These are phyloP conservation scores for Escovopsis sp. DNA, from an alignment of 2,329 filamentous ascomycete genomes.

Conservation along the genomic window DNA sequence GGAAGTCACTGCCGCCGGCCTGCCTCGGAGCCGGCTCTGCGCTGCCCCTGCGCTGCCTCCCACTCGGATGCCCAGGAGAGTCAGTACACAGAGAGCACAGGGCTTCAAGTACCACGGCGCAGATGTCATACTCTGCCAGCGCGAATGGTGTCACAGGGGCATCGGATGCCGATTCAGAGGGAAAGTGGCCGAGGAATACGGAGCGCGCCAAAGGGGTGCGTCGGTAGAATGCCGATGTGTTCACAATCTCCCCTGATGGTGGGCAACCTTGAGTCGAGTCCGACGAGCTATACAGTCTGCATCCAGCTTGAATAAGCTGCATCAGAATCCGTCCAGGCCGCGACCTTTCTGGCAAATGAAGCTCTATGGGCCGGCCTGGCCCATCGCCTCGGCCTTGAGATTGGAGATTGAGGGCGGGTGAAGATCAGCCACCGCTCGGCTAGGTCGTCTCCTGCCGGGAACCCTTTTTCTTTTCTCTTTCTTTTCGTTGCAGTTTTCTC, in stretches of 20 bases:
- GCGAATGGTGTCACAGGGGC: slow-evolving; percentile 25
- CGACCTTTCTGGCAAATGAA: background rate
- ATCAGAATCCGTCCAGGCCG: slow-evolving; percentile 1
- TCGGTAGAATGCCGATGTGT: slow-evolving; percentile 3
- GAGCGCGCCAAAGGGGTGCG: slow-evolving; percentile 2
- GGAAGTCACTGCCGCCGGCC: no score
- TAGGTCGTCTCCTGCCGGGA: no score
- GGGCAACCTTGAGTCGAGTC: slow-evolving; percentile 1
- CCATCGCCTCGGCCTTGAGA: slow-evolving; percentile 4
- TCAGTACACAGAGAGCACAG: slow-evolving; percentile 15
- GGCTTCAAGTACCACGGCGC: slow-evolving; percentile 13
- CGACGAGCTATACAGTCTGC: background rate
- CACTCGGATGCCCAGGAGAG: no score
- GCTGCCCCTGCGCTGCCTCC: no score
- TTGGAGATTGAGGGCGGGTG: slow-evolving; percentile 3
- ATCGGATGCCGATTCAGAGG: slow-evolving; percentile 6
- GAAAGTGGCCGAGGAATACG: slow-evolving; percentile 3
- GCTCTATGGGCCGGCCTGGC: slow-evolving; percentile 1
- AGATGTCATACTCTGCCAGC: slow-evolving; percentile 29
- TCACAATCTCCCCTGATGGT: slow-evolving; percentile 2
- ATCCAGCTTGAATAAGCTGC: slow-evolving; percentile 1
- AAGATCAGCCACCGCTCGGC: background rate
- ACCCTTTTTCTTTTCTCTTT: no score
- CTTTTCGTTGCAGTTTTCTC: no score
- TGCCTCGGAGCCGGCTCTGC: no score